phyloP scores from a whole-genome alignment of 2,329 filamentous ascomycete species.

The Leptodontidium sp. region DNA sequence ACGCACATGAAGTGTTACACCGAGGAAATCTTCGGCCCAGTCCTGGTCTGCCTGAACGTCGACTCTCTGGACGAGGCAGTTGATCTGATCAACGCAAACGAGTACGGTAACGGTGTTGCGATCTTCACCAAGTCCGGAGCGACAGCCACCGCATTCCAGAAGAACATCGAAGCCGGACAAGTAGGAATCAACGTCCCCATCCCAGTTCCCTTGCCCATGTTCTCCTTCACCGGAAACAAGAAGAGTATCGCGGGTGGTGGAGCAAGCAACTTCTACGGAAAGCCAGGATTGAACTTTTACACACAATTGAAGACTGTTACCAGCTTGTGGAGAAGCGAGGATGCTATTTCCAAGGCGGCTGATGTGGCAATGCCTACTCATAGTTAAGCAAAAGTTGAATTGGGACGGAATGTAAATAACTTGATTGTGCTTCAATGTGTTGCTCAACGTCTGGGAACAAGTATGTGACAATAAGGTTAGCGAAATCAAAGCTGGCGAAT shows the following conservation, averaged over 20 bases:
- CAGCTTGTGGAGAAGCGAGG: slow-evolving; percentile 84
- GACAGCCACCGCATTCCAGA: slow-evolving; percentile 80
- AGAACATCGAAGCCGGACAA: slow-evolving; percentile 84
- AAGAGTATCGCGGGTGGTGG: slow-evolving; percentile 91
- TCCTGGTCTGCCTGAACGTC: slow-evolving; percentile 82
- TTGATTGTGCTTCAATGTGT: neutral
- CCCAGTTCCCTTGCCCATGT: slow-evolving; percentile 70
- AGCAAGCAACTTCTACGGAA: slow-evolving; percentile 93
- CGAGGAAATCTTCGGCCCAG: slow-evolving; percentile 87
- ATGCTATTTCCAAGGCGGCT: slow-evolving; percentile 86
- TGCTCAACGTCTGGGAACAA: neutral
- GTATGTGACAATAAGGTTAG: neutral
- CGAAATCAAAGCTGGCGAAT: neutral
- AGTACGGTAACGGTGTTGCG: slow-evolving; percentile 86
- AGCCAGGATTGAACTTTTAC: slow-evolving; percentile 91
- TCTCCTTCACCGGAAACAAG: slow-evolving; percentile 82
- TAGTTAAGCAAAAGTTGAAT: slow-evolving; percentile 10
- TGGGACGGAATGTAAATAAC: slow-evolving; percentile 5
- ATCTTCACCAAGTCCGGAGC: slow-evolving; percentile 84
- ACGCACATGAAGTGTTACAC: slow-evolving; percentile 84
- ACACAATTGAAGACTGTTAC: slow-evolving; percentile 99
- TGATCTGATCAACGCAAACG: slow-evolving; percentile 82
- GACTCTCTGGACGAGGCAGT: slow-evolving; percentile 82
- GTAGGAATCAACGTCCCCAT: slow-evolving; percentile 88
- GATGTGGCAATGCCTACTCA: slow-evolving; percentile 88